Conservation (phyloP, 208 protist genomes). For the Novymonas esmeraldas region DNA sequence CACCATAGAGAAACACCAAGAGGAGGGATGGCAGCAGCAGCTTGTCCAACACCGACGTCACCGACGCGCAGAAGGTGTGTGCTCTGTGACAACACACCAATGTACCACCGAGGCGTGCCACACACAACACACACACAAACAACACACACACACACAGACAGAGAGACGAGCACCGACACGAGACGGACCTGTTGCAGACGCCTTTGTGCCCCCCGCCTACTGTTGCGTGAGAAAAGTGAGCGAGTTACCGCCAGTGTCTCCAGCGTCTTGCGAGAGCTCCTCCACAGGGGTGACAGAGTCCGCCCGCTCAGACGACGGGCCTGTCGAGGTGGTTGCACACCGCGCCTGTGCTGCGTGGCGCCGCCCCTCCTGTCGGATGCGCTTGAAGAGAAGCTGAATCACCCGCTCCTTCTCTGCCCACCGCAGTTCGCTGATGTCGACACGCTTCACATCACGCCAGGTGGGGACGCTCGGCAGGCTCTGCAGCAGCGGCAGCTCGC, state of each 20-base stretch:
- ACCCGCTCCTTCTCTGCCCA: conserved; percentile 93
- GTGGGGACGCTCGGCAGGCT: conserved; percentile 49
- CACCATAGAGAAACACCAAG: background rate
- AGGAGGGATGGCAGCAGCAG: background rate
- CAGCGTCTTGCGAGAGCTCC: background rate
- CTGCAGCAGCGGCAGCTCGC: conserved; percentile 3
- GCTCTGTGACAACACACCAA: no score
- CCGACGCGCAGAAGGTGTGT: no score
- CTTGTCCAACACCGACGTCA: no score
- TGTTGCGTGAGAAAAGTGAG: conserved; percentile 60
- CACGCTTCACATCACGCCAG: conserved; percentile 52
- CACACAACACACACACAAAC: background rate
- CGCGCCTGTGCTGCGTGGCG: background rate
- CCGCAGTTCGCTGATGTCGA: conserved; percentile 78
- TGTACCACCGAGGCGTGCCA: background rate
- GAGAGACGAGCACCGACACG: background rate
- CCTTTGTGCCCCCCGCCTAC: conserved; percentile 1
- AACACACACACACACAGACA: conserved; percentile 6
- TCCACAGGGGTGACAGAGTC: background rate
- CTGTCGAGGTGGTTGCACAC: background rate
- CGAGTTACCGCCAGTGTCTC: conserved; percentile 11
- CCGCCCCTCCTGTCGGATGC: conserved; percentile 47
- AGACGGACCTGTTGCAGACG: background rate
- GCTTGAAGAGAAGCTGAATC: conserved; percentile 79
- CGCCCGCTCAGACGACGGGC: background rate